Conservation (phyloP, 1,139 yeast species). For the Candida sanyaensis region DNA sequence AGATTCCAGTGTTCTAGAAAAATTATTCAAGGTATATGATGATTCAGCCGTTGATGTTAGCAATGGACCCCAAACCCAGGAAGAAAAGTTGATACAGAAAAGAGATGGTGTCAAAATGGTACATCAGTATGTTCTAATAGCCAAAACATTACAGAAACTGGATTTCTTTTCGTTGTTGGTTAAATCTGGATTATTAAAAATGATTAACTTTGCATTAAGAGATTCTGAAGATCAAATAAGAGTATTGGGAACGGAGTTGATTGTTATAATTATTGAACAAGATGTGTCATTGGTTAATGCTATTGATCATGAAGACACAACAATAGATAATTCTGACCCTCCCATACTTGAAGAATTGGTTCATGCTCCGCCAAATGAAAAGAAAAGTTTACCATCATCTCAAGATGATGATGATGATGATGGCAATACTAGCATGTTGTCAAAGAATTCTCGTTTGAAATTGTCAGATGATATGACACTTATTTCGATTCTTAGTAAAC, state of each 20-base stretch:
- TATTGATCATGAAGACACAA: conserved; percentile 31
- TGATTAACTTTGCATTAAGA: conserved; percentile 70
- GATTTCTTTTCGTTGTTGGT: conserved; percentile 67
- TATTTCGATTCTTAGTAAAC: conserved; percentile 57
- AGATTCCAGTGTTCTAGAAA: conserved; percentile 49
- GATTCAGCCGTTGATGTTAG: conserved; percentile 12
- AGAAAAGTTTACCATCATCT: background rate
- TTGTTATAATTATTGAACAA: conserved; percentile 81
- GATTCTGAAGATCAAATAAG: conserved; percentile 54
- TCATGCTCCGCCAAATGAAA: background rate
- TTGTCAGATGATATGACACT: conserved; percentile 63
- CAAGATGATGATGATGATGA: conserved; percentile 7
- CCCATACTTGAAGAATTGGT: conserved; percentile 17
- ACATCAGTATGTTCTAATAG: conserved; percentile 77
- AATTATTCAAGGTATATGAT: conserved; percentile 58
- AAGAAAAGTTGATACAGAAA: conserved; percentile 18
- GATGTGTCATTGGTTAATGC: conserved; percentile 69
- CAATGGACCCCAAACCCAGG: conserved; percentile 17
- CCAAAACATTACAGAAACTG: conserved; percentile 71
- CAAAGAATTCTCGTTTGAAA: conserved; percentile 28
- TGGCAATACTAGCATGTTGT: conserved; percentile 21
- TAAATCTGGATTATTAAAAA: conserved; percentile 66
- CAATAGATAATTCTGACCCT: conserved; percentile 38
- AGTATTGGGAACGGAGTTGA: conserved; percentile 77
- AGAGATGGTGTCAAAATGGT: conserved; percentile 77